phyloP scores from a whole-genome alignment of 352 stramenopile genomes.

The Albugo laibachii region DNA sequence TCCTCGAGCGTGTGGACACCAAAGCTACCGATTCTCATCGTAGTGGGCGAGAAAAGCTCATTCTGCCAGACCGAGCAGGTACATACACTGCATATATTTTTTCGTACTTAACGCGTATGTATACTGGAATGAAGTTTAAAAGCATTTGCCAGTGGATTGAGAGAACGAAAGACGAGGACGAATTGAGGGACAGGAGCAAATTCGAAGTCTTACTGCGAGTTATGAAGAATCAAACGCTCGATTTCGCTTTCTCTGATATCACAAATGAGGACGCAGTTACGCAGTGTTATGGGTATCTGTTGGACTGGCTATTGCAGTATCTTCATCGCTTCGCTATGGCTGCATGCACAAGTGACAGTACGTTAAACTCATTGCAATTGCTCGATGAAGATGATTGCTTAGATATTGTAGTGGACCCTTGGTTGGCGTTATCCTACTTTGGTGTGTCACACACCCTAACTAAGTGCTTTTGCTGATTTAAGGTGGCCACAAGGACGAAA shows the following conservation, averaged over 20 bases:
- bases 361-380: neutral
- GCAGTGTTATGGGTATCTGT: conserved; percentile 60
- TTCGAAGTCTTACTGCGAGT: conserved; percentile 15
- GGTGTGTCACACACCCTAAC: no score
- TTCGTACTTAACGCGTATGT: conserved; percentile 1
- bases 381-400: neutral
- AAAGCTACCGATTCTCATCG: conserved; percentile 25
- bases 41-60: conserved; percentile 38
- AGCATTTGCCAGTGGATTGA: no score
- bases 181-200: neutral
- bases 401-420: conserved; percentile 1
- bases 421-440: no score
- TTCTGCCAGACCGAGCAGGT: conserved; percentile 45
- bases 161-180: no score
- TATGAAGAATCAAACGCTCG: conserved; percentile 50
- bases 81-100: conserved; percentile 6
- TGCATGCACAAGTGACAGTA: conserved; percentile 47
- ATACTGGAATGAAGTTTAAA: conserved; percentile 2
- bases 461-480: neutral
- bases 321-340: conserved; percentile 65
- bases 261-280: conserved; percentile 78
- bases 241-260: conserved; percentile 79
- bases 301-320: conserved; percentile 71
- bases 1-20: conserved; percentile 7
- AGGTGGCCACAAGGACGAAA: conserved; percentile 77